Evolutionary conservation across 2,329 filamentous ascomycete genomes (phyloP), one percentile per base, ranked within the genome.

Genomic region (Sporothrix variecibatus): DNA sequence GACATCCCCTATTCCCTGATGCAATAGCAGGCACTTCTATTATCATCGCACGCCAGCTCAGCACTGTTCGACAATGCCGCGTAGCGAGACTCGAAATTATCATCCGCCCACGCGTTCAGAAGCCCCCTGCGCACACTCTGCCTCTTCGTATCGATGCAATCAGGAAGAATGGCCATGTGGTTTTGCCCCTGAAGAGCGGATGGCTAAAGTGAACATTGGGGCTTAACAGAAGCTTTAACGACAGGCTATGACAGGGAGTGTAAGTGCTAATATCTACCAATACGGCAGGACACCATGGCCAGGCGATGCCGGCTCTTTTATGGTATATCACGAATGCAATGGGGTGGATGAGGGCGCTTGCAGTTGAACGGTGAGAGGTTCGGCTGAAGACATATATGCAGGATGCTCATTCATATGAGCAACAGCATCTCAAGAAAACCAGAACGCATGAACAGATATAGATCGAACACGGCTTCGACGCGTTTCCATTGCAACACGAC

Each of bases 351-450:
- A 12, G 51, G 62, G 62, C 62, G 38, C 38, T 67, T 67, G 38
- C n/a, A 28, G n/a, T 67, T 67, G 62, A 20, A 46, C 38, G 62
- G 23, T 65, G 34, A 65, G 60, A 65, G 60, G 60, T 43, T 65
- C 60, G 60, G 60, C 40, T 65, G 60, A 65, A 65, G 34, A 26
- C 34, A 65, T 40, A 43, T 65, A 65, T 65, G 60, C 34, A 65
- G 9, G 34, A 15, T 20, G 58, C 15, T 12, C 40, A 43, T 6
- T n/a, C 40, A 43, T 40, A 23, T 26, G 20, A 8, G n/a, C 34
- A 23, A 17, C 38, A 46, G n/a, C 40, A 46, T 17, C 43, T n/a
- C 5, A 67, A 46, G 23, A 23, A 26, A 5, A 23, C 26, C 15
- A 1, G 8, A 46, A 67, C 62, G 62, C 62, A 67, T 67, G 34